These are phyloP conservation scores for Ceratocystiopsis brevicomis DNA, from an alignment of 2,329 filamentous ascomycete genomes.

Conservation along the genomic window DNA sequence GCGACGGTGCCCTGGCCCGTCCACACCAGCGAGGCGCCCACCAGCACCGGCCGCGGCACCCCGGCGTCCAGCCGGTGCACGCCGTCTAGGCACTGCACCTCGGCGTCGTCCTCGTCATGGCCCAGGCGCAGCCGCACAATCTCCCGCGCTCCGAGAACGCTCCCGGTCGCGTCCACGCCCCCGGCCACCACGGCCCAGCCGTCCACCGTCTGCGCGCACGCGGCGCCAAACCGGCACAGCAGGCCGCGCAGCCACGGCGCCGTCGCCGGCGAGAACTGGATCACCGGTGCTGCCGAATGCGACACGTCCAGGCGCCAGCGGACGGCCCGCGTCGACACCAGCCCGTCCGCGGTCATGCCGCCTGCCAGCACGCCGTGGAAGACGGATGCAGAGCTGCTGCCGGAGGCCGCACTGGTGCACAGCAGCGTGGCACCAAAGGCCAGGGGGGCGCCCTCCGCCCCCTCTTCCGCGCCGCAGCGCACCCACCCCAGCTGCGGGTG, in stretches of 20 bases:
- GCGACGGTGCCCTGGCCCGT: slow-evolving; percentile 31
- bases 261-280: not conserved
- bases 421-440: slow-evolving; percentile 26
- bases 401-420: slow-evolving; percentile 2
- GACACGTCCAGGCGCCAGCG: slow-evolving; percentile 37
- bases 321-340: slow-evolving; percentile 43
- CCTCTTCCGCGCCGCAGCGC: slow-evolving; percentile 20
- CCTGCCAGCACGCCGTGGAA: slow-evolving; percentile 48
- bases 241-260: not conserved
- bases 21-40: slow-evolving; percentile 42
- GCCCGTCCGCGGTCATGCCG: slow-evolving; percentile 48
- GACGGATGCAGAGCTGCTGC: slow-evolving; percentile 12
- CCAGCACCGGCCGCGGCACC: slow-evolving; percentile 40
- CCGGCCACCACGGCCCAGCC: slow-evolving; percentile 19
- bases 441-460: slow-evolving; percentile 14
- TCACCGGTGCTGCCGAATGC: slow-evolving; percentile 12
- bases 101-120: slow-evolving; percentile 9
- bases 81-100: slow-evolving; percentile 10
- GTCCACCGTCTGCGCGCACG: not conserved
- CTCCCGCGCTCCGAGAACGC: slow-evolving; percentile 31
- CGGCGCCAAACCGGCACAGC: slow-evolving; percentile 7
- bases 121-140: slow-evolving; percentile 22
- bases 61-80: not conserved
- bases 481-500: slow-evolving; percentile 28
- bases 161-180: slow-evolving; percentile 22